phyloP scores from a whole-genome alignment of 2,329 filamentous ascomycete genomes.

The Waltergamsia citrina region DNA sequence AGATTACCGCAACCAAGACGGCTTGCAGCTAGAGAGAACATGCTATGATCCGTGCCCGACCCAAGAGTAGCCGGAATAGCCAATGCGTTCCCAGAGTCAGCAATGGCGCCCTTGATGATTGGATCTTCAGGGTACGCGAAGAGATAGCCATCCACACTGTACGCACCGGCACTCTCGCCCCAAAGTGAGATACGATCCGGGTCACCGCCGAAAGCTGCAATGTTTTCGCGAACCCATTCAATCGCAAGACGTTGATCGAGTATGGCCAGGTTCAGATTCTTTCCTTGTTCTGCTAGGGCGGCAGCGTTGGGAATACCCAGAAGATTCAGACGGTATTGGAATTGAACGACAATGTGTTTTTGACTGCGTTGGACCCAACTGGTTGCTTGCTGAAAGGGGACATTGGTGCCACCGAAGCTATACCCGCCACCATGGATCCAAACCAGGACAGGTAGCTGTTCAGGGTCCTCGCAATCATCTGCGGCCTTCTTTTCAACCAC shows the following conservation, averaged over 20 bases:
- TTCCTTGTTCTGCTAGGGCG: constrained; percentile 33
- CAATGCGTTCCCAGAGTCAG: too few species aligned
- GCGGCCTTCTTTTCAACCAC: constrained; percentile 22
- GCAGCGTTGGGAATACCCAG: constrained; percentile 46
- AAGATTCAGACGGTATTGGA: constrained; percentile 41
- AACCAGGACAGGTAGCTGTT: constrained; percentile 48
- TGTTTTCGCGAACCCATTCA: constrained; percentile 43
- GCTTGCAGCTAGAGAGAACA: too few species aligned
- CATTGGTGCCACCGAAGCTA: constrained; percentile 50
- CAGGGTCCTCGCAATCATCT: too few species aligned
- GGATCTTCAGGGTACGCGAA: too few species aligned
- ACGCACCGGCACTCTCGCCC: constrained; percentile 34
- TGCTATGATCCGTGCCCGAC: too few species aligned
- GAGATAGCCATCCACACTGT: too few species aligned
- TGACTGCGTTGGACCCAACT: constrained; percentile 30
- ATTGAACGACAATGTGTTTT: neutral
- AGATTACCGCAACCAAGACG: too few species aligned
- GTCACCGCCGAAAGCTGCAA: constrained; percentile 16
- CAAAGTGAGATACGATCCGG: constrained; percentile 34
- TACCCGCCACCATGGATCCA: constrained; percentile 52
- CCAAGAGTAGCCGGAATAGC: too few species aligned
- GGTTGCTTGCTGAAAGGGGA: constrained; percentile 41
- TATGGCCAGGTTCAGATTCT: constrained; percentile 31
- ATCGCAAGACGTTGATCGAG: constrained; percentile 41
- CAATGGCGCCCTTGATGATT: too few species aligned